Conservation (phyloP, 495 filamentous ascomycete species). For the Penicillium samsonianum region DNA sequence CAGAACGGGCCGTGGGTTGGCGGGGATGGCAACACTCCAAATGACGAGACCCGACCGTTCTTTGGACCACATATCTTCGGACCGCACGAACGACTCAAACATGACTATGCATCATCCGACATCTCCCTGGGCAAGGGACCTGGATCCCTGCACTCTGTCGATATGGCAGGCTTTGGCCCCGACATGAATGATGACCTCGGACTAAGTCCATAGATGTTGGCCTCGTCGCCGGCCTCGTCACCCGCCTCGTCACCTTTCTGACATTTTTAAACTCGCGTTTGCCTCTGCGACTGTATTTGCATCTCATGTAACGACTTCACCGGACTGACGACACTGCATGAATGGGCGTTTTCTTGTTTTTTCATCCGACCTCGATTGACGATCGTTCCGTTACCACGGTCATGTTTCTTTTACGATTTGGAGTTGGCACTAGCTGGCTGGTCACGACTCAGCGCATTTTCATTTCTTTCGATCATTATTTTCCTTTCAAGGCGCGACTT, state of each 20-base stretch:
- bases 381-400: constrained; percentile 28
- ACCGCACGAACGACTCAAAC: constrained; percentile 49
- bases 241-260: constrained; percentile 7
- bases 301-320: constrained; percentile 51
- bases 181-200: constrained; percentile 45
- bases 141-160: constrained; percentile 50
- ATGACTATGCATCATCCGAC: constrained; percentile 53
- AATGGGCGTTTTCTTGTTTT: constrained; percentile 46
- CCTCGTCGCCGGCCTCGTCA: constrained; percentile 8
- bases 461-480: constrained; percentile 16
- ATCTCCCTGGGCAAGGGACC: constrained; percentile 49
- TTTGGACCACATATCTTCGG: constrained; percentile 46
- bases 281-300: constrained; percentile 34
- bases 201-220: constrained; percentile 40
- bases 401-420: constrained; percentile 34
- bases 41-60: constrained; percentile 50
- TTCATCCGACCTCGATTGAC: constrained; percentile 28
- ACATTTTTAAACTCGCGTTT: constrained; percentile 14
- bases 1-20: constrained; percentile 50
- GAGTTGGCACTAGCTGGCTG: constrained; percentile 43
- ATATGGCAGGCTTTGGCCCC: constrained; percentile 51
- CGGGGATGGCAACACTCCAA: constrained; percentile 53
- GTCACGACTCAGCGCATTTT: constrained; percentile 37
- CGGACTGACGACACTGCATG: constrained; percentile 49
- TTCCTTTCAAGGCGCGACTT: constrained; percentile 15